A percentile compares a stretch with the other conserved stretches of the same genome.
phyloP scores from a whole-genome alignment of 169 alveolate genomes.

The Eimeria necatrix region DNA sequence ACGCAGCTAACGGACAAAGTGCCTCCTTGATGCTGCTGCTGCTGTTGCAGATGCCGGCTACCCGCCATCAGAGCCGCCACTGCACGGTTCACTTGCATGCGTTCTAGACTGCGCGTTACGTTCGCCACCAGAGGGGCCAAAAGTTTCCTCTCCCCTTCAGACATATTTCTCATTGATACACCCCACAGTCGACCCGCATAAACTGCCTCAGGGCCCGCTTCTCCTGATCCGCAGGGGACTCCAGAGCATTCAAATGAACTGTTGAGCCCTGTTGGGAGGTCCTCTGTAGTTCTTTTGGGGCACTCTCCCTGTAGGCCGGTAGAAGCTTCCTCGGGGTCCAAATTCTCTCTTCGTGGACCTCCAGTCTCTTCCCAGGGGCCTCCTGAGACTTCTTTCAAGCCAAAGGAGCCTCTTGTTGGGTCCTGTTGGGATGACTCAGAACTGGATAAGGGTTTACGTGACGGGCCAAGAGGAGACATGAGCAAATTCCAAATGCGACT shows the following conservation, averaged over 20 bases:
- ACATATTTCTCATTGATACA: not conserved
- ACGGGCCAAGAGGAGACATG: not conserved
- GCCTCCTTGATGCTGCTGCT: slow-evolving; percentile 82
- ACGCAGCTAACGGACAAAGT: slow-evolving; percentile 70
- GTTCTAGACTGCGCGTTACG: slow-evolving; percentile 84
- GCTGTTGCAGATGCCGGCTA: slow-evolving; percentile 75
- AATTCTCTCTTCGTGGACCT: not conserved
- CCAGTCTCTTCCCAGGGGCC: not conserved
- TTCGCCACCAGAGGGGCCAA: not conserved
- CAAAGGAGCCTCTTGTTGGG: too few relatives aligned
- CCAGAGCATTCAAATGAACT: not conserved
- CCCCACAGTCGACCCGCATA: too few relatives aligned
- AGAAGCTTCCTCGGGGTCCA: too few relatives aligned
- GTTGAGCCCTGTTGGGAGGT: not conserved
- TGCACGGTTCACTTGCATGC: slow-evolving; percentile 86
- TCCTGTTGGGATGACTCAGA: too few relatives aligned
- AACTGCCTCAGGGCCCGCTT: not conserved
- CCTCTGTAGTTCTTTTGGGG: not conserved
- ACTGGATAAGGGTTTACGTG: not conserved
- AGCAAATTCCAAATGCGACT: slow-evolving; percentile 60
- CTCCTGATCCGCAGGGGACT: not conserved
- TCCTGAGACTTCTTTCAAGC: not conserved
- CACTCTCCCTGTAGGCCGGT: too few relatives aligned
- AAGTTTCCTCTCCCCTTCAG: not conserved
- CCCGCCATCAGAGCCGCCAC: slow-evolving; percentile 87